Percentiles rank a stretch among this genome's conserved stretches.
Evolutionary conservation across 306 rosid genomes (phyloP).

Genomic region (Quillaja saponaria): DNA sequence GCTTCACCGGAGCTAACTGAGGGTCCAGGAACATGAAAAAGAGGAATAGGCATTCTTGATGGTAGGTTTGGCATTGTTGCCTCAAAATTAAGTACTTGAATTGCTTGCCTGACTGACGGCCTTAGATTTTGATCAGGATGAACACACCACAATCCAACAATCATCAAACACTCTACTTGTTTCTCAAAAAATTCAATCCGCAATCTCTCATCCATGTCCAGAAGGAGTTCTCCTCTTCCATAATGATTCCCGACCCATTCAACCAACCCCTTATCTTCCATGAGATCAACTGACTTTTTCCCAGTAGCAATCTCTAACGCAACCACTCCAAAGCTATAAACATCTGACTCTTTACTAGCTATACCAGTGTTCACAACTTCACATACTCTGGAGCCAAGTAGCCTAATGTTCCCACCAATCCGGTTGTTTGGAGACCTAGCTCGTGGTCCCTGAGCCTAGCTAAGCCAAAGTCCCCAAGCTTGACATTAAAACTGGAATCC

Average conservation of each 20-base stretch:
- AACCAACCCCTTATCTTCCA: slow-evolving; percentile 25
- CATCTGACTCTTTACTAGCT: slow-evolving; percentile 11
- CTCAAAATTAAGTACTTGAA: slow-evolving; percentile 34
- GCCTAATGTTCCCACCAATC: slow-evolving; percentile 30
- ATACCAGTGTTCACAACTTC: slow-evolving; percentile 37
- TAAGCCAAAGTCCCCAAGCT: slow-evolving; percentile 45
- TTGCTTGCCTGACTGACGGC: slow-evolving; percentile 33
- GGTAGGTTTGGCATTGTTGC: slow-evolving; percentile 35
- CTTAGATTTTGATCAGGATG: slow-evolving; percentile 35
- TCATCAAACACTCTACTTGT: slow-evolving; percentile 37
- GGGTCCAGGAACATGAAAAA: slow-evolving; percentile 18
- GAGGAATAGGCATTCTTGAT: slow-evolving; percentile 21
- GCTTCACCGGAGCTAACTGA: slow-evolving; percentile 2
- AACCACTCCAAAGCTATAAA: slow-evolving; percentile 36
- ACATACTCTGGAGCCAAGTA: slow-evolving; percentile 41
- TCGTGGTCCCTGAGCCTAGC: slow-evolving; percentile 33
- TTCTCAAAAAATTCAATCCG: slow-evolving; percentile 11
- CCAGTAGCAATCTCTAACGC: slow-evolving; percentile 30
- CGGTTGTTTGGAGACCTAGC: slow-evolving; percentile 29
- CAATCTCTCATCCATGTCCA: slow-evolving; percentile 29
- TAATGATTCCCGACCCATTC: slow-evolving; percentile 47
- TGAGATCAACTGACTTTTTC: neutral
- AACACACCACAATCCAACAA: slow-evolving; percentile 40
- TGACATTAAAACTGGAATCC: slow-evolving; percentile 34
- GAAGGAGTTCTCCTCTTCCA: slow-evolving; percentile 26